Percentiles rank a stretch among this genome's conserved stretches.
phyloP scores from a whole-genome alignment of 495 filamentous ascomycete species.

The Neurospora sp. region DNA sequence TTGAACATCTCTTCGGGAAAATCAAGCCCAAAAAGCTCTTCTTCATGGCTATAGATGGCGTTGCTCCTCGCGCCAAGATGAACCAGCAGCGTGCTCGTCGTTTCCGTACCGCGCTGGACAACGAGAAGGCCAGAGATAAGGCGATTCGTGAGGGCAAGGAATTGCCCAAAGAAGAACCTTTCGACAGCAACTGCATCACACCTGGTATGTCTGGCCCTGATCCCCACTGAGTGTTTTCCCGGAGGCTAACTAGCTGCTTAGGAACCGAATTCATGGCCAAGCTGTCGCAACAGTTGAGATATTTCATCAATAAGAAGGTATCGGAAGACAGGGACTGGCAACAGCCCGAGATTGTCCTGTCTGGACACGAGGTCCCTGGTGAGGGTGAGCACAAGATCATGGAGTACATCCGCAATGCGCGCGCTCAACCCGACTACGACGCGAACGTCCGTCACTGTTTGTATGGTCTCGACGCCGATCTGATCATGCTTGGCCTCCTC shows the following conservation, averaged over 20 bases:
- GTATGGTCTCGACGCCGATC: slow-evolving; percentile 93
- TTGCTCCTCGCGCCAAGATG: slow-evolving; percentile 98
- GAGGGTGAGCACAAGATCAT: slow-evolving; percentile 99
- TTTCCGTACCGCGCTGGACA: slow-evolving; percentile 90
- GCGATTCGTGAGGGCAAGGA: slow-evolving; percentile 79
- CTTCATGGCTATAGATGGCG: slow-evolving; percentile 98
- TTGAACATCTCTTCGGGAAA: slow-evolving; percentile 96
- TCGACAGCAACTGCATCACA: slow-evolving; percentile 99
- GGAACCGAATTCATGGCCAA: slow-evolving; percentile 94
- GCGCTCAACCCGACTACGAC: slow-evolving; percentile 87
- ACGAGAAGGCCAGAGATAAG: slow-evolving; percentile 79
- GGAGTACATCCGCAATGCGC: slow-evolving; percentile 96
- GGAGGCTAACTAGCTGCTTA: not conserved
- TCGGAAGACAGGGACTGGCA: slow-evolving; percentile 97
- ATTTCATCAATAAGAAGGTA: slow-evolving; percentile 98
- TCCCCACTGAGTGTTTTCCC: not conserved
- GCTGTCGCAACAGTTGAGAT: slow-evolving; percentile 86
- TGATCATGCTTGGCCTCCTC: slow-evolving; percentile 95
- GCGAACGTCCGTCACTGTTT: slow-evolving; percentile 96
- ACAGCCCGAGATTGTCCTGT: slow-evolving; percentile 87
- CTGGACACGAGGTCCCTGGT: slow-evolving; percentile 96
- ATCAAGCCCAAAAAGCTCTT: slow-evolving; percentile 98
- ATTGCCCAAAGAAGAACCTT: slow-evolving; percentile 89
- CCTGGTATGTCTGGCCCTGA: slow-evolving; percentile 43
- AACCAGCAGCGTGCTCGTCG: slow-evolving; percentile 95